A percentile compares a stretch with the other conserved stretches of the same genome.
These are phyloP conservation scores for Apiospora phragmitis DNA, from an alignment of 2,329 filamentous ascomycete genomes.

Conservation along the genomic window DNA sequence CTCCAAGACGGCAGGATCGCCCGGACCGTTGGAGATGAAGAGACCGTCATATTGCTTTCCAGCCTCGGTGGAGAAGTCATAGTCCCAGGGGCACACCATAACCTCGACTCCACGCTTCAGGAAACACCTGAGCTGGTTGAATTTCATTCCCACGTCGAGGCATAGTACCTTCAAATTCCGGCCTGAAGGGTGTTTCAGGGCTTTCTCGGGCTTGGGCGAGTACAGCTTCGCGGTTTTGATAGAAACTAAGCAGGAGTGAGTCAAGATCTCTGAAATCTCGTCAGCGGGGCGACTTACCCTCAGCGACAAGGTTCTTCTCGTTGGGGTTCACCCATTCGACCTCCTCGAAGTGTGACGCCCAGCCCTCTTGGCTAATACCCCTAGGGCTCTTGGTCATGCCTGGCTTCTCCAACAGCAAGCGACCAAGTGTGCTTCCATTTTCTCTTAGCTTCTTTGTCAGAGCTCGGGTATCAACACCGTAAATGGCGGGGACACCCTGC, in stretches of 20 bases:
- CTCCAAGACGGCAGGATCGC: conserved; percentile 86
- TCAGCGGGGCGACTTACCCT: conserved; percentile 67
- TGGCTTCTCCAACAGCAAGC: conserved; percentile 74
- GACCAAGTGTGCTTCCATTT: conserved; percentile 94
- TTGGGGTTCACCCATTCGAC: conserved; percentile 93
- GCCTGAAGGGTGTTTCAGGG: conserved; percentile 84
- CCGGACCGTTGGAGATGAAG: conserved; percentile 96
- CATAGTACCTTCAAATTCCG: conserved; percentile 85
- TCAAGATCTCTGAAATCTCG: conserved; percentile 24
- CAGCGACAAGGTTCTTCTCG: conserved; percentile 85
- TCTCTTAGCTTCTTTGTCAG: conserved; percentile 93
- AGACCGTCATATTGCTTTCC: conserved; percentile 91
- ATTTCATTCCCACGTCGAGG: conserved; percentile 97
- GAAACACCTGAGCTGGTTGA: conserved; percentile 94
- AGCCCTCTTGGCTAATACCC: conserved; percentile 27
- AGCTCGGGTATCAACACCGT: conserved; percentile 89
- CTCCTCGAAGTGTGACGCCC: conserved; percentile 67
- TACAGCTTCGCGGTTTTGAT: conserved; percentile 85
- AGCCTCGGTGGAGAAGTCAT: conserved; percentile 77
- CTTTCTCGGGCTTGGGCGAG: conserved; percentile 68
- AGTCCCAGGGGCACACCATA: conserved; percentile 92
- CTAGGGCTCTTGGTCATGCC: conserved; percentile 30
- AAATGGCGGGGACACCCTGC: conserved; percentile 90
- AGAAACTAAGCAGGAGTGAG: conserved; percentile 68
- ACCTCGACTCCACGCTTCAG: conserved; percentile 91